phyloP scores from a whole-genome alignment of 2,329 filamentous ascomycete species.

The Gliomastix tumulicola region DNA sequence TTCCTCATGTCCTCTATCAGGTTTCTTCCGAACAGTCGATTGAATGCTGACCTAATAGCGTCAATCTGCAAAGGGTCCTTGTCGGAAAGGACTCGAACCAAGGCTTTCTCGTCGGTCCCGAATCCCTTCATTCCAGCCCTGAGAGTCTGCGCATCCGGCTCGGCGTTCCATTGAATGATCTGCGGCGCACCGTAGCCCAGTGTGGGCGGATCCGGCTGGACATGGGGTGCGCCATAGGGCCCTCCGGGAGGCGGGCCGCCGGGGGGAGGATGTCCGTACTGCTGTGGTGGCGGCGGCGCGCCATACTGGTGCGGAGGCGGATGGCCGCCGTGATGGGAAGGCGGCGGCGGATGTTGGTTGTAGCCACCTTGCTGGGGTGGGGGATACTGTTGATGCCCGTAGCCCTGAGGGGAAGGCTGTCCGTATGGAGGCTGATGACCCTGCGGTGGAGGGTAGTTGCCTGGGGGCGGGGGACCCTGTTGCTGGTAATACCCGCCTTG shows the following conservation, averaged over 20 bases:
- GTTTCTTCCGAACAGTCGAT: conserved; percentile 56
- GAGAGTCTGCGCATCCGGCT: conserved; percentile 61
- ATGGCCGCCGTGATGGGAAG: conserved; percentile 16
- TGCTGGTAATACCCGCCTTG: conserved; percentile 18
- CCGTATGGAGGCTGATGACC: conserved; percentile 18
- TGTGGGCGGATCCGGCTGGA: conserved; percentile 57
- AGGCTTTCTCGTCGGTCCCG: conserved; percentile 74
- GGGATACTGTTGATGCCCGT: no score
- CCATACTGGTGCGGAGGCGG: conserved; percentile 12
- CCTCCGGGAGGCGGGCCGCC: conserved; percentile 29
- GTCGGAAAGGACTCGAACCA: conserved; percentile 64
- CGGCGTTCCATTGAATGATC: conserved; percentile 62
- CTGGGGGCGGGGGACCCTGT: conserved; percentile 16
- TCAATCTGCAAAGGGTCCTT: conserved; percentile 76
- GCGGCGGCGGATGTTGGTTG: conserved; percentile 23
- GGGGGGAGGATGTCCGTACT: conserved; percentile 18
- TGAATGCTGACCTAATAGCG: conserved; percentile 60
- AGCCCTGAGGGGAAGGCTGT: conserved; percentile 10
- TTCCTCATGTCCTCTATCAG: conserved; percentile 69
- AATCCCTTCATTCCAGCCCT: conserved; percentile 89
- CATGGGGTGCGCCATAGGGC: conserved; percentile 16
- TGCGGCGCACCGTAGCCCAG: conserved; percentile 69
- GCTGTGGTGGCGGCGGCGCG: conserved; percentile 22
- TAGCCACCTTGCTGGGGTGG: no score
- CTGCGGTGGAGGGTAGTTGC: conserved; percentile 26